Percentiles rank a stretch among this genome's conserved stretches.
Conservation (phyloP, 2,329 filamentous ascomycete genomes). For the Colletotrichum chrysophilum region DNA sequence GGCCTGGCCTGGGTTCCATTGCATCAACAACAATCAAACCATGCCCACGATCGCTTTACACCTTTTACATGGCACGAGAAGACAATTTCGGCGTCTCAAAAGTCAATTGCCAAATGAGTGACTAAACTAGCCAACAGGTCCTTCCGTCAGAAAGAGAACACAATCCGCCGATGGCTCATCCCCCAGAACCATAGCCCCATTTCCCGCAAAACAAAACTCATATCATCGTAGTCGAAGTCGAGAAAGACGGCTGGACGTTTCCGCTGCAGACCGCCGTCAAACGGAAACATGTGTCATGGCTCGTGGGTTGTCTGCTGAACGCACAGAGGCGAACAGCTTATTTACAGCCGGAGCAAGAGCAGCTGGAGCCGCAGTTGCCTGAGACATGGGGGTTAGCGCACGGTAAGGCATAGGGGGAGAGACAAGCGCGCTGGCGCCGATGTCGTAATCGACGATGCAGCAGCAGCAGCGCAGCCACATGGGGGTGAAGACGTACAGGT, state of each 20-base stretch:
- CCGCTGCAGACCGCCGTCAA: not conserved
- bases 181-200: not conserved
- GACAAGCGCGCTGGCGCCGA: not conserved
- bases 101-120: constrained; percentile 10
- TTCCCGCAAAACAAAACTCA: not conserved
- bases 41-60: too few relatives aligned
- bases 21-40: too few relatives aligned
- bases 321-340: not conserved
- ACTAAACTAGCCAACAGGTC: constrained; percentile 1
- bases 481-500: constrained; percentile 11
- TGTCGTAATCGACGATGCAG: not conserved
- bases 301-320: not conserved
- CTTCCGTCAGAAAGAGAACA: not conserved
- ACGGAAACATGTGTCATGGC: not conserved
- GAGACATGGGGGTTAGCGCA: constrained; percentile 4
- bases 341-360: constrained; percentile 20
- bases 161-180: not conserved
- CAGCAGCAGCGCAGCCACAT: not conserved
- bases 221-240: not conserved
- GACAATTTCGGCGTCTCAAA: not conserved
- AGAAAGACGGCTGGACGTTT: not conserved
- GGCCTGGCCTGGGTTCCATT: too few relatives aligned
- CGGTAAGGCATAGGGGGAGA: not conserved
- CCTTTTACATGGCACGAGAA: too few relatives aligned
- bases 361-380: constrained; percentile 26